Base-by-base conservation (phyloP, 2,329 filamentous ascomycete genomes). In the Penicillium sp. region DNA sequence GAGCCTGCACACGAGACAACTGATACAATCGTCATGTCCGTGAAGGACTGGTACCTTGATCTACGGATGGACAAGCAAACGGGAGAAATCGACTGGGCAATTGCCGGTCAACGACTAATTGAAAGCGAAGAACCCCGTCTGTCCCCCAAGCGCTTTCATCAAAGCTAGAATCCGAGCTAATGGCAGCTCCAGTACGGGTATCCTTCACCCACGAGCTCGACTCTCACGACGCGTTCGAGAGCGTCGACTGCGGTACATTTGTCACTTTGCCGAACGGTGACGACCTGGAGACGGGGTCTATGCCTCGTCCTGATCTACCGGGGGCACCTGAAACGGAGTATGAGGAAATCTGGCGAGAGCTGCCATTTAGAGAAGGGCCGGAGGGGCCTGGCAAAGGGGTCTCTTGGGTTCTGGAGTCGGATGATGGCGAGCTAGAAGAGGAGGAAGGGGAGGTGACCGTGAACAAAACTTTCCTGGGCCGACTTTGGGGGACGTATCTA, bases 341-440 rank as follows among this genome's bases (percentile, higher is more conserved):
- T 64, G 87, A 90, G 70, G 89, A 91, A 72, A 69, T 89, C 2
- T 91, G 88, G 88, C 71, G 75, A 1, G 83, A 86, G 43, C 71
- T 77, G 2, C 66, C 73, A 2, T 68, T 79, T 11, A 55, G 53
- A 9, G 52, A 60, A 2, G 70, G 75, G 2, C 75, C 73, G 0
- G 67, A 73, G 14, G 72, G 69, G 0, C 16, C 54, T 1, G 18
- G 51, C 0, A 60, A 53, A 10, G 67, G 67, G 3, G 40, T 72
- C 6, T 72, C 71, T 1, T 74, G 72, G 70, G 61, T 75, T 22
- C 54, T 74, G 0, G 73, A 74, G 58, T 69, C 67, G 0, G 65
- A 60, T 31, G 55, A 62, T 37, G 58, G 35, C 13, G 46, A 62
- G 16, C 22, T 19, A 4, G 58, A 55, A 1, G 56, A 56, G 13